Percentiles rank a stretch among this genome's conserved stretches.
Conservation (phyloP, 169 alveolate genomes). For the Cryptosporidium bovis region DNA sequence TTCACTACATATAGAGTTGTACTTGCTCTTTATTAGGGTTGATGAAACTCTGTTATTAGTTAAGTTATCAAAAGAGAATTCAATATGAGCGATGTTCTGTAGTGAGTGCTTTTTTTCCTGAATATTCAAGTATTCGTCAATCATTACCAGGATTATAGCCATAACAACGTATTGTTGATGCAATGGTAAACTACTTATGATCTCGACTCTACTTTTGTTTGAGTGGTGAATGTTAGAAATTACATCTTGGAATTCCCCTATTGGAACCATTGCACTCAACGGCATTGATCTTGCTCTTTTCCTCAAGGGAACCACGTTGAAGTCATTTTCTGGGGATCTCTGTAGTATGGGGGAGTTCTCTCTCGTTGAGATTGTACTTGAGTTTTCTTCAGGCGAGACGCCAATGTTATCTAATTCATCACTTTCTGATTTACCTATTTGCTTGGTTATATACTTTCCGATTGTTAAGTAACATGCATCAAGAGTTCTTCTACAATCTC, state of each 20-base stretch:
- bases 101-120: background rate
- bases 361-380: constrained; percentile 36
- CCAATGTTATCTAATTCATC: constrained; percentile 3
- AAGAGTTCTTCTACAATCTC: constrained; percentile 71
- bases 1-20: constrained; percentile 28
- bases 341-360: constrained; percentile 25
- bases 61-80: background rate
- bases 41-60: constrained; percentile 9
- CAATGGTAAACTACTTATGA: constrained; percentile 22
- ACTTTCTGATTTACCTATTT: background rate
- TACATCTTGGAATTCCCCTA: constrained; percentile 44
- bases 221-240: constrained; percentile 41
- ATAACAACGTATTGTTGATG: constrained; percentile 66
- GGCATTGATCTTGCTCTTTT: constrained; percentile 61
- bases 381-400: background rate
- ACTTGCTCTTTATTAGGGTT: constrained; percentile 9
- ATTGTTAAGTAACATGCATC: constrained; percentile 52
- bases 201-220: background rate
- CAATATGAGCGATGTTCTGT: background rate
- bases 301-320: background rate
- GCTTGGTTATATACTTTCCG: constrained; percentile 43
- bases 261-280: constrained; percentile 10
- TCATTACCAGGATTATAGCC: constrained; percentile 51
- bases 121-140: constrained; percentile 9
- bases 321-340: background rate